Evolutionary conservation across 1,284 basidiomycete genomes (phyloP).

Genomic region (Anthracocystis setariae): DNA sequence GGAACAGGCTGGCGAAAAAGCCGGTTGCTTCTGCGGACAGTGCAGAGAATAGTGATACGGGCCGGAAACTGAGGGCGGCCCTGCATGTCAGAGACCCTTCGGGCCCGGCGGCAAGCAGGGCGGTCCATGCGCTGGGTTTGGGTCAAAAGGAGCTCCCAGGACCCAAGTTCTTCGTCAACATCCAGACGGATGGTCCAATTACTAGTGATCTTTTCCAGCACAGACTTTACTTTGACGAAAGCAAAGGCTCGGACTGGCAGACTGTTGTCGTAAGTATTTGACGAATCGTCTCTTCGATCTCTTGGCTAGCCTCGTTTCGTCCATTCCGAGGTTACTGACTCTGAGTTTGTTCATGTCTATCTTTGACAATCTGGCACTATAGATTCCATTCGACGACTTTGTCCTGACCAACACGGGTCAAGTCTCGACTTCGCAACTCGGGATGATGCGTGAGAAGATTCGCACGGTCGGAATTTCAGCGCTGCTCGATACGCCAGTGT

Average conservation of each 20-base stretch:
- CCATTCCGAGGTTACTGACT: slow-evolving; percentile 1
- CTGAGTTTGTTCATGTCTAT: not conserved
- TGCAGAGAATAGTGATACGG: slow-evolving; percentile 6
- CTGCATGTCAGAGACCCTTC: slow-evolving; percentile 53
- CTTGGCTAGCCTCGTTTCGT: too few species aligned
- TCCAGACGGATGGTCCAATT: slow-evolving; percentile 80
- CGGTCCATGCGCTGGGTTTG: slow-evolving; percentile 56
- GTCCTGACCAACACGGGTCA: slow-evolving; percentile 84
- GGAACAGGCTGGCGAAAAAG: slow-evolving; percentile 67
- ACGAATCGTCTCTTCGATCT: too few species aligned
- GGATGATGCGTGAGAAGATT: slow-evolving; percentile 79
- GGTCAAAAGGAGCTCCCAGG: slow-evolving; percentile 46
- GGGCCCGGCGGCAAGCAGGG: slow-evolving; percentile 49
- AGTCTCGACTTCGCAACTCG: slow-evolving; percentile 74
- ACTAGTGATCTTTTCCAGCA: slow-evolving; percentile 85
- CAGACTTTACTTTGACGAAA: slow-evolving; percentile 78
- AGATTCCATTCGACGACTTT: slow-evolving; percentile 85
- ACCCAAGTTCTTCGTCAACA: slow-evolving; percentile 76
- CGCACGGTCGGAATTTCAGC: slow-evolving; percentile 82
- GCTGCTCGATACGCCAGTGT: slow-evolving; percentile 55
- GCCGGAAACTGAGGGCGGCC: slow-evolving; percentile 42
- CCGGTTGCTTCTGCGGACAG: slow-evolving; percentile 11
- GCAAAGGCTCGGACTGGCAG: slow-evolving; percentile 79
- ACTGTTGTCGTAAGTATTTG: slow-evolving; percentile 76
- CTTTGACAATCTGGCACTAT: not conserved